A percentile compares a stretch with the other conserved stretches of the same genome.
phyloP scores from a whole-genome alignment of 371 early-diverging fungal genomes.

The Circinella minor region DNA sequence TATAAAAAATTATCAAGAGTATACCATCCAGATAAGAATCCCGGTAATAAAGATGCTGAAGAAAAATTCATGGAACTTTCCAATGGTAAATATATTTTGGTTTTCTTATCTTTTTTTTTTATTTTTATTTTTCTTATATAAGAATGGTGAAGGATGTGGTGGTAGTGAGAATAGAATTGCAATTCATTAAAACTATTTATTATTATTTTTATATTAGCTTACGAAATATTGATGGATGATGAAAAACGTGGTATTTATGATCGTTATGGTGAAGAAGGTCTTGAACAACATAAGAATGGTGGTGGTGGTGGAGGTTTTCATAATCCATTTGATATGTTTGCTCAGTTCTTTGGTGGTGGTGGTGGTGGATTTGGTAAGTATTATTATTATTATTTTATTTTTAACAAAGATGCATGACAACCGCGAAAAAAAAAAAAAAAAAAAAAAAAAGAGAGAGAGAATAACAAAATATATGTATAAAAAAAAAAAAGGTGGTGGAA shows the following conservation, averaged over 20 bases:
- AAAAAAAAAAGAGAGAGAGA: background rate
- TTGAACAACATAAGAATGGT: slow-evolving; percentile 71
- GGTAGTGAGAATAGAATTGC: no score
- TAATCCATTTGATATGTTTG: slow-evolving; percentile 94
- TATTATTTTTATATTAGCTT: slow-evolving; percentile 60
- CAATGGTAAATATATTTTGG: background rate
- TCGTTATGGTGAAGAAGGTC: slow-evolving; percentile 92
- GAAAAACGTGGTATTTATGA: slow-evolving; percentile 94
- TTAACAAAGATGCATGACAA: background rate
- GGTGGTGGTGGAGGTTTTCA: slow-evolving; percentile 72
- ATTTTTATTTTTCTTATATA: no score
- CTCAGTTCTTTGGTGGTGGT: slow-evolving; percentile 85
- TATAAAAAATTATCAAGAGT: slow-evolving; percentile 89
- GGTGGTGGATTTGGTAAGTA: slow-evolving; percentile 27
- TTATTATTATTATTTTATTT: background rate
- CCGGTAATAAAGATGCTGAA: slow-evolving; percentile 76
- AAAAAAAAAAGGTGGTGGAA: slow-evolving; percentile 5
- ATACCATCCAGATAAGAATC: slow-evolving; percentile 95
- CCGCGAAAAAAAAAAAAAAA: background rate
- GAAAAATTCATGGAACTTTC: slow-evolving; percentile 93
- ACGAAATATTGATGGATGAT: slow-evolving; percentile 89
- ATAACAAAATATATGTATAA: no score
- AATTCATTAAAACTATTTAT: no score
- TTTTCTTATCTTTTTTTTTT: no score
- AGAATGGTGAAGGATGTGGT: no score